Percentiles rank a stretch among this genome's conserved stretches.
Evolutionary conservation across 768 basidiomycete genomes (phyloP).

Genomic region (Termitomyces sp.): DNA sequence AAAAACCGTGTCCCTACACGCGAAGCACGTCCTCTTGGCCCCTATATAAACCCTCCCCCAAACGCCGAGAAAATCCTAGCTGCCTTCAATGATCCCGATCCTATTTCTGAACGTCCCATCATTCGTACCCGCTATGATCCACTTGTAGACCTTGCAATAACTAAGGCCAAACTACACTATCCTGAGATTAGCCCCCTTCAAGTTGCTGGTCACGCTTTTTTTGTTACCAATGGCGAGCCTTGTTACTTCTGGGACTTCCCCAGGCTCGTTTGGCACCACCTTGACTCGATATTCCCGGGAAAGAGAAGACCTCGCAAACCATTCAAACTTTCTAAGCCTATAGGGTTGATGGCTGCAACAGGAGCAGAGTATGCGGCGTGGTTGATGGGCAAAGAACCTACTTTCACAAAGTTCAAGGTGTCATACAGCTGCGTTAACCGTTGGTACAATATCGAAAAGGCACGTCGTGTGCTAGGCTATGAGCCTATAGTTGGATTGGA

Average conservation of each 20-base stretch:
- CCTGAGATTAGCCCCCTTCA: constrained; percentile 54
- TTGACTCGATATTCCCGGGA: constrained; percentile 57
- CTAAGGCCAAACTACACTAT: constrained; percentile 39
- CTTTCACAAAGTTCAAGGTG: constrained; percentile 84
- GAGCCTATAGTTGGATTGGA: constrained; percentile 86
- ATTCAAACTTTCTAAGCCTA: constrained; percentile 48
- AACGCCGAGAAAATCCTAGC: constrained; percentile 53
- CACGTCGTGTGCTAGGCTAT: constrained; percentile 86
- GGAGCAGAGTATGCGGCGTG: constrained; percentile 71
- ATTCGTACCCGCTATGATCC: constrained; percentile 81
- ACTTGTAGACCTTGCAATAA: constrained; percentile 55
- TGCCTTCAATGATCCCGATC: constrained; percentile 45
- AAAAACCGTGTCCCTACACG: constrained; percentile 70
- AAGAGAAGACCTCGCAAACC: constrained; percentile 33
- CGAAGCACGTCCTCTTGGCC: constrained; percentile 77
- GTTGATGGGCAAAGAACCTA: constrained; percentile 72
- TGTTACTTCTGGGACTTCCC: constrained; percentile 95
- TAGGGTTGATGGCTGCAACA: constrained; percentile 71
- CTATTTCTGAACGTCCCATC: constrained; percentile 45
- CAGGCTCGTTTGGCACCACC: constrained; percentile 69
- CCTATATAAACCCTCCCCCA: constrained; percentile 58
- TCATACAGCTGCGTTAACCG: constrained; percentile 72
- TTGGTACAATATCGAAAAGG: constrained; percentile 94
- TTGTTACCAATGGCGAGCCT: constrained; percentile 97
- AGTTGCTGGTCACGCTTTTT: constrained; percentile 92